Evolutionary conservation across 2,329 filamentous ascomycete genomes (phyloP), one percentile per base, ranked within the genome.

Genomic region (Nemania abortiva): DNA sequence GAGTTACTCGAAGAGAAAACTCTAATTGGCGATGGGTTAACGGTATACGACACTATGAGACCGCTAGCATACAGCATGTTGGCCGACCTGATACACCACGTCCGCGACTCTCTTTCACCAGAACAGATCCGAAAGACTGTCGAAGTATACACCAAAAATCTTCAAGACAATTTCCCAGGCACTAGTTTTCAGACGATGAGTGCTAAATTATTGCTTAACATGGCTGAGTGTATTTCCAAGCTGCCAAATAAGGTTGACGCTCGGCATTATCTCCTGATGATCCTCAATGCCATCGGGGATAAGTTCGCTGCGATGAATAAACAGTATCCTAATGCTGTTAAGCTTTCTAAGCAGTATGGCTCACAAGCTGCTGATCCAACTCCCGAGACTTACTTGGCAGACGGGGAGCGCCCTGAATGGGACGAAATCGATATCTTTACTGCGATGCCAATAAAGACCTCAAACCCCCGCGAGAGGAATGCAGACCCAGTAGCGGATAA

Each of bases 141-240:
- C 10, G 93, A 97, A 78, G 96, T 99, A 3, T 99, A 99, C 81
- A 98, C 97, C 1, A 94, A 92, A 77, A 98, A 98, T 76, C 84
- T 99, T 24, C 94, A 97, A 77, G 96, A 98, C 79, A 94, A 93
- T 72, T 97, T 97, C 71, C 97, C 96, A 0, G 97, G 97, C 9
- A 98, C 97, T 0, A 99, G 95, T 80, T 99, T 99, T 78, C 97
- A 99, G 81, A 99, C 96, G 0, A 99, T 99, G 96, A 98, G 96
- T 75, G 97, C 96, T 0, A 99, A 98, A 80, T 85, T 99, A 2
- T 85, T 99, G 0, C 85, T 99, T 13, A 99, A 99, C 79, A 97
- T 99, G 94, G 96, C 95, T 0, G 97, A 99, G 77, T 97, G 94
- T 79, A 99, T 99, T 77, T 93, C 95, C 0, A 97, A 95, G 80